A percentile compares a stretch with the other conserved stretches of the same genome.
Conservation (phyloP, 169 alveolate genomes). For the Fabrea salina region DNA sequence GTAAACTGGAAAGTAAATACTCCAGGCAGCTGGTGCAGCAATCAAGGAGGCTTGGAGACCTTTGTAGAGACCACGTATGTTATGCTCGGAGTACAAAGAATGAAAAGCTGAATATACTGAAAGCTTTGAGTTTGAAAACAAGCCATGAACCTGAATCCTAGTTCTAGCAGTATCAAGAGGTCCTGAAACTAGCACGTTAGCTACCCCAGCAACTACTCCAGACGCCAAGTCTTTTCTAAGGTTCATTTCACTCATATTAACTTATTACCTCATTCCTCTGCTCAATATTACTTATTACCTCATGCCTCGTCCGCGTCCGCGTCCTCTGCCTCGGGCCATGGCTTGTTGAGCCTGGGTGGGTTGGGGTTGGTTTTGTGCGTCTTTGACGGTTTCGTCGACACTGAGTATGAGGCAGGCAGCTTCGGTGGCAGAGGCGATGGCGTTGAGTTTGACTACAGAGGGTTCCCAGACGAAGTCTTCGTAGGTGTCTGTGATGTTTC, state of each 20-base stretch:
- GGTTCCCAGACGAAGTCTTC: slow-evolving; percentile 96
- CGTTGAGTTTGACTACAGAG: slow-evolving; percentile 91
- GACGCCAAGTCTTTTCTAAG: slow-evolving; percentile 2
- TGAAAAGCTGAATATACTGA: neutral
- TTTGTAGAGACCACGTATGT: neutral
- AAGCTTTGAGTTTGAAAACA: neutral
- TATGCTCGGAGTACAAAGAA: neutral
- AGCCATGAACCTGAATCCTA: slow-evolving; percentile 17
- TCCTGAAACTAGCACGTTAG: slow-evolving; percentile 10
- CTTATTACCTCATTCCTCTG: no score
- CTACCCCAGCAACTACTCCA: slow-evolving; percentile 19
- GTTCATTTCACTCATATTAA: no score
- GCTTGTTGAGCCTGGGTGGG: slow-evolving; percentile 23
- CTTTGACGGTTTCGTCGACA: slow-evolving; percentile 95
- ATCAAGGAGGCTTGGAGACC: neutral
- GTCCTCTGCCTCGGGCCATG: slow-evolving; percentile 11
- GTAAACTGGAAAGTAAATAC: slow-evolving; percentile 11
- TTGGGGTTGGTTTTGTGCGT: slow-evolving; percentile 82
- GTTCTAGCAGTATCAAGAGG: slow-evolving; percentile 33
- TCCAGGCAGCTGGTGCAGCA: slow-evolving; percentile 11
- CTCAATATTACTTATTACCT: slow-evolving; percentile 1
- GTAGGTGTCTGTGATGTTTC: slow-evolving; percentile 88
- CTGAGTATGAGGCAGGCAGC: slow-evolving; percentile 96
- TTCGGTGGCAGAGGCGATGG: slow-evolving; percentile 95
- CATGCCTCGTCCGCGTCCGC: slow-evolving; percentile 27